Percentiles rank a stretch among this genome's conserved stretches.
Evolutionary conservation across 2,329 filamentous ascomycete species (phyloP).

Genomic region (Chaetothyriales sp.): DNA sequence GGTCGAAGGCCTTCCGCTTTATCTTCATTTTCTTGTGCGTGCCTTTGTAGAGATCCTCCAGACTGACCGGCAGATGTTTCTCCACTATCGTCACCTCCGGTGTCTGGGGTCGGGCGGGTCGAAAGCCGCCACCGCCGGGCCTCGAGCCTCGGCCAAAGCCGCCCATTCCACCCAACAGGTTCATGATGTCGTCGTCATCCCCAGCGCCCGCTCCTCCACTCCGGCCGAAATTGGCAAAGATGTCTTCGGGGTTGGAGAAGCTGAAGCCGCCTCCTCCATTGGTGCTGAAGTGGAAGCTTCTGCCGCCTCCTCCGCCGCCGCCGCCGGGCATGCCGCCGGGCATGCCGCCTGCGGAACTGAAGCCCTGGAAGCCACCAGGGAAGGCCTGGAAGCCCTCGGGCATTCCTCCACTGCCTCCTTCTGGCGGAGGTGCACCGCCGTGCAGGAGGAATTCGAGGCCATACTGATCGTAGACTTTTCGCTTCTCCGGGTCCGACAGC

Average conservation of each 20-base stretch:
- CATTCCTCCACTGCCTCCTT: conserved; percentile 43
- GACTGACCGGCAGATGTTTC: conserved; percentile 60
- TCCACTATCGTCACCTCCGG: conserved; percentile 88
- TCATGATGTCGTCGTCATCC: conserved; percentile 46
- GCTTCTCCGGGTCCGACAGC: conserved; percentile 90
- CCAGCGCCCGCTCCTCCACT: conserved; percentile 34
- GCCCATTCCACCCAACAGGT: conserved; percentile 35
- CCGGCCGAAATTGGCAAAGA: conserved; percentile 65
- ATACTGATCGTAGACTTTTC: conserved; percentile 87
- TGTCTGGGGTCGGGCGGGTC: conserved; percentile 33
- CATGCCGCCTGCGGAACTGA: conserved; percentile 31
- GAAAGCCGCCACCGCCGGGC: conserved; percentile 26
- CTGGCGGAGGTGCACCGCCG: conserved; percentile 57
- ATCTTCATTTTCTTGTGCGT: conserved; percentile 96
- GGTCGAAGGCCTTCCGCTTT: conserved; percentile 88
- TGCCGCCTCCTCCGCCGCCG: conserved; percentile 36
- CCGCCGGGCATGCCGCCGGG: conserved; percentile 42
- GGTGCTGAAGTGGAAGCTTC: conserved; percentile 39
- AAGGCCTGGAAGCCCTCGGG: conserved; percentile 36
- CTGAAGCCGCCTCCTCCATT: conserved; percentile 53
- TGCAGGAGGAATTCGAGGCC: conserved; percentile 85
- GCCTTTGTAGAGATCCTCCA: conserved; percentile 82
- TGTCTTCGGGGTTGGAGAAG: conserved; percentile 70
- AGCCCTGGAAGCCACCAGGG: conserved; percentile 37
- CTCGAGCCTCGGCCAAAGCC: conserved; percentile 27